These are phyloP conservation scores for Halteria grandinella DNA, from an alignment of 73 alveolate species.

Conservation along the genomic window DNA sequence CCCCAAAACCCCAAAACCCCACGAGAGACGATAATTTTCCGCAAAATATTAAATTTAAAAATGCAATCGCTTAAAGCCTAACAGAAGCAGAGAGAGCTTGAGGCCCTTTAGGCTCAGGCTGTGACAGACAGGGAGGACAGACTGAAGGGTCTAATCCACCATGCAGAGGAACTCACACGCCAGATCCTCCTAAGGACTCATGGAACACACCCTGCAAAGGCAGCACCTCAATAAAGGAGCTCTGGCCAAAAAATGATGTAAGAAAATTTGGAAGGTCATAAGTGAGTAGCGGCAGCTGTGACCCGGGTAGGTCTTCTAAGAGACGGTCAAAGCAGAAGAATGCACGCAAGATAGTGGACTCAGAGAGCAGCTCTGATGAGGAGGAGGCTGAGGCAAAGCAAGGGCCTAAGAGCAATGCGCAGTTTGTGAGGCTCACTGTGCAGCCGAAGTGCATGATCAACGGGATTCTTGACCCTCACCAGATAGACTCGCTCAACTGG, in stretches of 20 bases:
- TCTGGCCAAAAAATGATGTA: background rate
- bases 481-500: conserved; percentile 77
- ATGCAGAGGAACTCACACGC: background rate
- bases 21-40: too few species aligned
- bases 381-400: background rate
- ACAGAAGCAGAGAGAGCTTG: too few species aligned
- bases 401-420: background rate
- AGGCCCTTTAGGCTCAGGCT: too few species aligned
- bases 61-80: too few species aligned
- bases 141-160: background rate
- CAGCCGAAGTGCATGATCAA: background rate
- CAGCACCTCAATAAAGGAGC: background rate
- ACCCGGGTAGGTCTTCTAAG: background rate
- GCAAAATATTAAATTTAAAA: too few species aligned
- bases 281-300: too few species aligned
- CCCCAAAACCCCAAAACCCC: too few species aligned
- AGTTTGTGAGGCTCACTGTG: background rate
- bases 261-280: too few species aligned
- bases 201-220: background rate
- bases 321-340: too few species aligned
- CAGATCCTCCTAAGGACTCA: background rate
- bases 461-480: conserved; percentile 47
- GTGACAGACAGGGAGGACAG: background rate
- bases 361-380: background rate
- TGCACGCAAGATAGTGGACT: too few species aligned